Evolutionary conservation across 257 asterid genomes (phyloP).

Genomic region (Solanum corneliomulleri): DNA sequence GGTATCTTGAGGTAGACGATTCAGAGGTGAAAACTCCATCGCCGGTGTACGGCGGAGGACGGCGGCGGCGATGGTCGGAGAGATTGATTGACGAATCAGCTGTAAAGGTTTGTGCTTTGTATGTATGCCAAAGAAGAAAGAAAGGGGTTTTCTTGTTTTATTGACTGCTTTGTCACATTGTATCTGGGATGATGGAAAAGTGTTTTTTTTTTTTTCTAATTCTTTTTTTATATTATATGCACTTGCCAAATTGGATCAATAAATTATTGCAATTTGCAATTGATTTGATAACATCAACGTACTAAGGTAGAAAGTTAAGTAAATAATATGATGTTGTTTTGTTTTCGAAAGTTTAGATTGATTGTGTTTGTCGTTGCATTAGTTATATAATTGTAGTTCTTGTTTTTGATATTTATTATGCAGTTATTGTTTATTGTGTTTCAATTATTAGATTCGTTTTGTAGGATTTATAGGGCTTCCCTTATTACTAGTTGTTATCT

Average conservation of each 20-base stretch:
- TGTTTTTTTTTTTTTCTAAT: neutral
- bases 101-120: neutral
- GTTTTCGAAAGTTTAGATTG: accelerated
- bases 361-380: too few species aligned
- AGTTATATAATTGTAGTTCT: too few species aligned
- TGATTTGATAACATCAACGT: neutral
- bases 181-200: neutral
- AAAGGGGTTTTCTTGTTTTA: neutral
- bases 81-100: neutral
- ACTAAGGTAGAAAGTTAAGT: neutral
- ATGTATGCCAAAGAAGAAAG: neutral
- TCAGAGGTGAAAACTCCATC: constrained; percentile 80
- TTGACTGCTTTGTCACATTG: neutral
- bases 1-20: constrained; percentile 67
- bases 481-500: too few species aligned
- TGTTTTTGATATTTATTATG: too few species aligned
- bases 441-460: neutral
- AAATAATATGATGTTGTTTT: too few species aligned
- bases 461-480: too few species aligned
- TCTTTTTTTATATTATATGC: neutral
- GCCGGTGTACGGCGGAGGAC: neutral
- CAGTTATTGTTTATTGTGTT: too few species aligned
- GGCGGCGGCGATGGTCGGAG: neutral
- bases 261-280: neutral
- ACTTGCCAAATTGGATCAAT: neutral